Base-by-base conservation (phyloP, 768 basidiomycete species). In the Plicaturopsis crispa region DNA sequence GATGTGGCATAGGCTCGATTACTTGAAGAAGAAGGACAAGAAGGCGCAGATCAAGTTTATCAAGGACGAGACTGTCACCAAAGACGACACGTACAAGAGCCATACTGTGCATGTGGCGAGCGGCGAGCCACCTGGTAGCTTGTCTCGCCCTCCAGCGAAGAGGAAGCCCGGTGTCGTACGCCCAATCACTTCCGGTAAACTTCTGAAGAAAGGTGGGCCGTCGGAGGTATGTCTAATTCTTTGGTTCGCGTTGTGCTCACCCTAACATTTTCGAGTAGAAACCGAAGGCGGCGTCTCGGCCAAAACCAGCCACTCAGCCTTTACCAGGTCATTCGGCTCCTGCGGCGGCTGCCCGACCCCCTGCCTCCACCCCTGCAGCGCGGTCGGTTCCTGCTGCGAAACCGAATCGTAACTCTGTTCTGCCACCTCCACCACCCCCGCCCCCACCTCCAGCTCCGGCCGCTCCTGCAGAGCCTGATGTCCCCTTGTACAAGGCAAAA, bases 11-110 rank as follows among this genome's bases (percentile, higher is more conserved):
- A 97, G 88, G 6, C 63, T 97, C 43, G 78, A 87, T 40, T 98
- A 97, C 57, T 70, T 72, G 30, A 98, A 99, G 73, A 99, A 99
- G 75, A 98, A 91, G 63, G 93, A 93, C 46, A 99, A 98, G 66
- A 79, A 79, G 53, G 79, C 84, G 4, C 70, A 76, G 38, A 89
- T 99, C 61, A 84, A 84, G 57, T 84, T 89, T 45, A 58, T 82
- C 51, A 94, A 87, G 67, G 92, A 97, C 54, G 93, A 98, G 60
- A 78, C 80, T 6, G 65, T 94, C 14, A 63, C 56, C 8, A 77
- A 75, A 40, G 80, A 84, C 43, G 96, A 91, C 53, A 51, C 75
- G 7, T 99, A 99, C 65, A 99, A 98, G 74, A 93, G 89, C 48
- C 89, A 93, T 52, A 74, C 78, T 2, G 83, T 99, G 13, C 80